Evolutionary conservation across 805 yeast species (phyloP), one percentile per base, ranked within the genome.

Genomic region (Teunomyces stri): DNA sequence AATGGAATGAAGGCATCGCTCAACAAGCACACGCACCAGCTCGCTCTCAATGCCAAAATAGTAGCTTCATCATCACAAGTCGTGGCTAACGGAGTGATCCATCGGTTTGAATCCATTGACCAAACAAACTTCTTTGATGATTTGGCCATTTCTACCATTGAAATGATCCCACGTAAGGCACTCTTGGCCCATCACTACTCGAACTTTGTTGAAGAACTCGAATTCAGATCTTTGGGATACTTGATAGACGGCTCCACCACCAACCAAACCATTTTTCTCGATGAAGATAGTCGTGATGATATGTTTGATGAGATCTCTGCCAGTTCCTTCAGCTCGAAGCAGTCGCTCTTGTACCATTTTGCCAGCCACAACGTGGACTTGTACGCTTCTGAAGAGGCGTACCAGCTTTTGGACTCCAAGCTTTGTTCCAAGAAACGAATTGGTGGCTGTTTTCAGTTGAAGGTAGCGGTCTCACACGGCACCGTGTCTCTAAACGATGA

Each of bases 201-300:
- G 2, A 72, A 72, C 22, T 82, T 88, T 60, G 91, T 87, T 5
- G 75, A 78, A n/a, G 96, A 89, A 55, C 54, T 89, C 12, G 71
- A 79, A 38, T 78, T 87, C 45, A 77, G 90, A 48, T 75, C 78
- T 10, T 64, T 89, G 15, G 65, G 71, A 2, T 51, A 75, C 38
- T 64, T 88, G 42, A 77, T 91, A 13, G 85, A 82, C 46, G 82
- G 84, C 29, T 56, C 66, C 1, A 60, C 72, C 0, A 28, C 64
- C 0, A 68, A 76, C 22, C 86, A 82, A 57, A 85, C 96, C 0
- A 69, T 91, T 0, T 79, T 91, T 46, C 71, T 89, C 6, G 72
- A 69, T 40, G 44, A 57, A 2, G 64, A 61, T 20, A 76, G 65
- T 43, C 50, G 70, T 16, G 75, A 71, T 44, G 74, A 63, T 43